Evolutionary conservation across 306 rosid species (phyloP).

Genomic region (Vicia villosa): DNA sequence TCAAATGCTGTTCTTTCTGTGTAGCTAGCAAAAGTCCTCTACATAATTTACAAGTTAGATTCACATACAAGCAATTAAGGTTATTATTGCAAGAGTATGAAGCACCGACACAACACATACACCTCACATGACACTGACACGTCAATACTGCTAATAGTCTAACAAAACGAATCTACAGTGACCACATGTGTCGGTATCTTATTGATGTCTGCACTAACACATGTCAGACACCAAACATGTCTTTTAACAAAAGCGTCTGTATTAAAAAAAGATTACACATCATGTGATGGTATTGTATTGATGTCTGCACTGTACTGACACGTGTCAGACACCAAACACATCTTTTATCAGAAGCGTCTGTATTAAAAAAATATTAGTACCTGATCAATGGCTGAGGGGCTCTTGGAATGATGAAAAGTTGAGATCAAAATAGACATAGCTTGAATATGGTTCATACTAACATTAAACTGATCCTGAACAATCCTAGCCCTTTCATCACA

Average conservation of each 20-base stretch:
- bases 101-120: too few relatives aligned
- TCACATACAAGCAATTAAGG: not conserved
- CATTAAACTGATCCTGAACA: conserved; percentile 97
- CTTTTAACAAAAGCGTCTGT: too few relatives aligned
- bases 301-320: too few relatives aligned
- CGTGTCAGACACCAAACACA: not conserved
- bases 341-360: not conserved
- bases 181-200: too few relatives aligned
- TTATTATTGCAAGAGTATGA: not conserved
- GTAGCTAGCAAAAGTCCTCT: conserved; percentile 90
- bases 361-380: conserved; percentile 43
- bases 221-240: too few relatives aligned
- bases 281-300: too few relatives aligned
- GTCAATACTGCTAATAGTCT: not conserved
- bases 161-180: not conserved
- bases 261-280: too few relatives aligned
- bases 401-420: conserved; percentile 84
- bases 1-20: conserved; percentile 97
- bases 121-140: not conserved
- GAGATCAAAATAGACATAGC: conserved; percentile 96
- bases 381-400: conserved; percentile 90
- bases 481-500: conserved; percentile 97
- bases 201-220: too few relatives aligned
- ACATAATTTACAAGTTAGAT: conserved; percentile 42
- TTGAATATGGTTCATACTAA: conserved; percentile 95